Percentiles rank a stretch among this genome's conserved stretches.
These are phyloP conservation scores for Clonostachys solani DNA, from an alignment of 2,329 filamentous ascomycete species.

Conservation along the genomic window DNA sequence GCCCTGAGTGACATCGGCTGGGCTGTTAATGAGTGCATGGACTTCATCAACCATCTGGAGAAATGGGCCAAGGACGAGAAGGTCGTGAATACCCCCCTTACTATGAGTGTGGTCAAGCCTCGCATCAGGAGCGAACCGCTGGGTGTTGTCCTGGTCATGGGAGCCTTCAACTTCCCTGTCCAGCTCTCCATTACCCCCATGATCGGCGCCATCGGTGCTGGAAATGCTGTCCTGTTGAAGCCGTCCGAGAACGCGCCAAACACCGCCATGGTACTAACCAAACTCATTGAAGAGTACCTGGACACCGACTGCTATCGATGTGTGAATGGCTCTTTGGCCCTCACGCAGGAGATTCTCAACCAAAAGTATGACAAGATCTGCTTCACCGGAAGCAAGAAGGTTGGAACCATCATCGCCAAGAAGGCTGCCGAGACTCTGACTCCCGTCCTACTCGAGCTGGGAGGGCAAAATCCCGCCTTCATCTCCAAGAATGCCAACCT, in stretches of 20 bases:
- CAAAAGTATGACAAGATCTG: conserved; percentile 98
- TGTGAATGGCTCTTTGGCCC: conserved; percentile 75
- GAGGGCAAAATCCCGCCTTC: conserved; percentile 88
- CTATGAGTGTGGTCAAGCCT: conserved; percentile 66
- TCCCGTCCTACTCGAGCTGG: conserved; percentile 84
- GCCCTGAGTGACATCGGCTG: conserved; percentile 72
- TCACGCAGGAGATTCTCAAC: conserved; percentile 77
- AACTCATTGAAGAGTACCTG: conserved; percentile 70
- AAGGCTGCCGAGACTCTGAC: conserved; percentile 89
- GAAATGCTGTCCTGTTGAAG: conserved; percentile 87
- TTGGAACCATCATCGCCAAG: conserved; percentile 83
- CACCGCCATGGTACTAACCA: conserved; percentile 73
- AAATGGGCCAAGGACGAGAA: conserved; percentile 81
- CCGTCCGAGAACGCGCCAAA: conserved; percentile 79
- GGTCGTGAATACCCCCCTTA: conserved; percentile 63
- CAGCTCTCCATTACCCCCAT: conserved; percentile 75
- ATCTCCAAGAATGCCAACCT: conserved; percentile 80
- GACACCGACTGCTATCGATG: conserved; percentile 73
- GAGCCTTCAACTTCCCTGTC: conserved; percentile 91
- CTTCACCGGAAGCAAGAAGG: conserved; percentile 78
- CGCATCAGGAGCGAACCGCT: conserved; percentile 84
- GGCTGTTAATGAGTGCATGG: conserved; percentile 77
- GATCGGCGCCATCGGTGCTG: conserved; percentile 86
- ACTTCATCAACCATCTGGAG: conserved; percentile 71
- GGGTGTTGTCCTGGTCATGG: conserved; percentile 79